Base-by-base conservation (phyloP, 176 grass and related monocot species). In the Calamus simplicifolius region DNA sequence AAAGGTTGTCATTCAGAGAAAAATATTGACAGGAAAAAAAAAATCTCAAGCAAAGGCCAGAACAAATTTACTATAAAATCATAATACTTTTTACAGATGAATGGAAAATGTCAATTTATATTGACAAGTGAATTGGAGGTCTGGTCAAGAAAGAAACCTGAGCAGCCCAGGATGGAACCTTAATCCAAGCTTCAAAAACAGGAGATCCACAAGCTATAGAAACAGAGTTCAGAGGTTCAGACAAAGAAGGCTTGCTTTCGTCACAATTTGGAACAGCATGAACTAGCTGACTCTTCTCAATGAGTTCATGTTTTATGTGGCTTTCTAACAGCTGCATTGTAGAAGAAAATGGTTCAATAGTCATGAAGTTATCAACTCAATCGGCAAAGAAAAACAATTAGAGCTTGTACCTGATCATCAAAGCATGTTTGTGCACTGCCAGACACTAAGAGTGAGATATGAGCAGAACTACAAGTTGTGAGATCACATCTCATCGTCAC, bases 401-500 rank as follows among this genome's bases (percentile, higher is more conserved):
- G 53, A 67, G 21, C 3, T 54, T 59, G 25, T 83, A 91, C 87
- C 87, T 90, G 56, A 56, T 86, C 75, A 82, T 90, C 72, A 58
- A 90, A 86, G 68, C 79, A 86, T 56, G 75, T 82, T 51, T 82
- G 79, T 1, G 72, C 68, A 4, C 79, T 79, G 60, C 75, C 82
- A 58, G 82, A 85, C 29, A 85, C 68, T 58, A 90, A 52, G 49
- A 90, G 72, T 48, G 87, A 85, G 54, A 85, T 57, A 5, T 83
- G 69, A 19, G 87, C 70, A 15, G 69, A 79, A 77, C 82, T 86
- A 66, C 63, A 77, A 48, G 87, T 90, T 80, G 60, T 68, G 31
- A 90, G 62, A 79, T 83, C 76, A 53, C 87, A 90, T 61, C 79
- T 71, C 82, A 90, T 90, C 54, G 79, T 86, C 70, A 86, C 79